Percentiles rank a stretch among this genome's conserved stretches.
These are phyloP conservation scores for Neofusicoccum cordaticola DNA, from an alignment of 2,329 filamentous ascomycete species.

Conservation along the genomic window DNA sequence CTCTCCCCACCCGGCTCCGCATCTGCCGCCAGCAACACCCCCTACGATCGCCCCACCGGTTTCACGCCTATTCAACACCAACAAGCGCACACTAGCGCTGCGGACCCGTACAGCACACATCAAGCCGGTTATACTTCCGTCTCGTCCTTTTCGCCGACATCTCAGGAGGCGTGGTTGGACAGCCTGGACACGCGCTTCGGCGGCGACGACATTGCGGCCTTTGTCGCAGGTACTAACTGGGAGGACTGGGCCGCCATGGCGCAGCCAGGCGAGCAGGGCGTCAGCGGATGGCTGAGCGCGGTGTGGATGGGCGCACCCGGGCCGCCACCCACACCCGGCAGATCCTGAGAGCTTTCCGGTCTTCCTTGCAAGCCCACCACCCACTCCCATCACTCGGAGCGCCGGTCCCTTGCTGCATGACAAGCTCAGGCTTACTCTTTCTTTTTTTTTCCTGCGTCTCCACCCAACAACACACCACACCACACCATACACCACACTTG, in stretches of 20 bases:
- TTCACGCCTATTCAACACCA: conserved; percentile 15
- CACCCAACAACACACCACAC: background rate
- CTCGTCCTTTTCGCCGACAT: background rate
- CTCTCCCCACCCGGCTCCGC: conserved; percentile 14
- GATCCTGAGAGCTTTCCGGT: background rate
- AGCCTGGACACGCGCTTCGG: conserved; percentile 36
- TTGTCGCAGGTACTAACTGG: conserved; percentile 38
- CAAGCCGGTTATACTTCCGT: conserved; percentile 5
- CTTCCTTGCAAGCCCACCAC: background rate
- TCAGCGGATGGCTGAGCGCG: conserved; percentile 28
- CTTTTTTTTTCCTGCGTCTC: background rate
- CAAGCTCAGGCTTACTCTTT: background rate
- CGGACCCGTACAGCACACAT: background rate
- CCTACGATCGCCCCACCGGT: conserved; percentile 13
- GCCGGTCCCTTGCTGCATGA: background rate
- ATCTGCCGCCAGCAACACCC: conserved; percentile 13
- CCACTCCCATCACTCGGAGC: background rate
- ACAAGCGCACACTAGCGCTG: background rate
- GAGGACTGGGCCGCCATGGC: conserved; percentile 29
- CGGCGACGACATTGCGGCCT: conserved; percentile 41
- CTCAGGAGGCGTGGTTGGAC: conserved; percentile 32
- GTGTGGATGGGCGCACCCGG: conserved; percentile 23
- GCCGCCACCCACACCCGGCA: conserved; percentile 5
- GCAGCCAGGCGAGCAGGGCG: conserved; percentile 14
- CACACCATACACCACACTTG: background rate